A percentile compares a stretch with the other conserved stretches of the same genome.
Evolutionary conservation across 129 eudicot species (phyloP).

Genomic region (Solidago caesia): DNA sequence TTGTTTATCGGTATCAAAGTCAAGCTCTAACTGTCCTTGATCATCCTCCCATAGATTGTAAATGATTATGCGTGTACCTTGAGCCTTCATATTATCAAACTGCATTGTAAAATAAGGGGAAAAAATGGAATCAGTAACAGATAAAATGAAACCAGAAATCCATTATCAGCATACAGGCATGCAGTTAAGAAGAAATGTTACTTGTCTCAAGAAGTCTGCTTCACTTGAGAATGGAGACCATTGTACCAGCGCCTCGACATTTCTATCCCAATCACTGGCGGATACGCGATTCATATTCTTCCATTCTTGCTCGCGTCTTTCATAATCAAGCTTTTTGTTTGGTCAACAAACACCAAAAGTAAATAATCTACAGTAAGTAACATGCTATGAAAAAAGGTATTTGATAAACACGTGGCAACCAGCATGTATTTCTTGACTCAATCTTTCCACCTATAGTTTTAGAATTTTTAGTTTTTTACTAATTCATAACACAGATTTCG

Average conservation of each 20-base stretch:
- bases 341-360: constrained; percentile 1
- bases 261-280: constrained; percentile 59
- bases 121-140: constrained; percentile 19
- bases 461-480: neutral
- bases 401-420: constrained; percentile 2
- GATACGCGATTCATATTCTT: constrained; percentile 58
- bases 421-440: no score
- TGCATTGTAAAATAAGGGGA: constrained; percentile 20
- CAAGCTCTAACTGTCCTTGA: constrained; percentile 85
- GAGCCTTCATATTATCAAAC: constrained; percentile 83
- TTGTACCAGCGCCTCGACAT: constrained; percentile 61
- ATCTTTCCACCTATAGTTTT: neutral
- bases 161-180: constrained; percentile 9
- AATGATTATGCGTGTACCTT: constrained; percentile 77
- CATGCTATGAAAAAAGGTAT: neutral
- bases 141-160: neutral
- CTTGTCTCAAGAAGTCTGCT: constrained; percentile 76
- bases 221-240: constrained; percentile 97
- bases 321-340: constrained; percentile 69
- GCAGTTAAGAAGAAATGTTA: constrained; percentile 20
- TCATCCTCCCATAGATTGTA: constrained; percentile 99
- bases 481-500: neutral
- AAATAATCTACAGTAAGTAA: constrained; percentile 6
- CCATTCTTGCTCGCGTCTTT: constrained; percentile 50
- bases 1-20: constrained; percentile 78